Evolutionary conservation across 1,284 basidiomycete species (phyloP), one percentile per base, ranked within the genome.

Genomic region (Ganoderma sinense): DNA sequence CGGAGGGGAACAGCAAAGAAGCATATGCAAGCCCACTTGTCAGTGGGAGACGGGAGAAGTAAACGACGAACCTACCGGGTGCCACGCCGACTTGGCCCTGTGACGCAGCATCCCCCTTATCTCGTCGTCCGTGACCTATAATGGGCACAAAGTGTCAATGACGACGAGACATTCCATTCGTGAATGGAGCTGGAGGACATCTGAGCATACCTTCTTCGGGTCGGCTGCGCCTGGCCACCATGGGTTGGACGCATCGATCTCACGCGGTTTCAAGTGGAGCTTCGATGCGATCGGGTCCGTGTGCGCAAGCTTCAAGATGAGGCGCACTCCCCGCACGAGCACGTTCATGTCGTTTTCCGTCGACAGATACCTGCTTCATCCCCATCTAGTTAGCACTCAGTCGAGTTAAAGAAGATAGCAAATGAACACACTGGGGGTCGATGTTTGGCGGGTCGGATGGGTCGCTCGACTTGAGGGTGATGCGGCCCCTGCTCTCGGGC

Each of bases 361-460:
- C 1, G 71, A 64, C 31, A 79, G 71, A 64, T 77, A 78, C 66
- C 76, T 78, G 29, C 29, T 10, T 5, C 16, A 56, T 14, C 29
- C 13, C 29, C 29, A 31, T 14, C 29, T 13, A 23, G 16, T 61
- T 20, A 39, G 29, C 18, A 2, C 29, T 62, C 8, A 2, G 31
- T 53, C 39, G 26, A 23, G 23, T 13, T 36, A 14, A 18, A 36
- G 45, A 20, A 14, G 5, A 20, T 20, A 8, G 16, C 8, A 39
- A 39, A 33, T 16, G 23, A 2, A 78, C 81, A 40, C 74, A 80
- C 78, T 82, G 80, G 31, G 83, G 82, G 70, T 86, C 80, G 69
- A 87, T 84, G 11, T 80, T 51, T 0, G 85, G 84, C 5, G 80
- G 72, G 53, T 84, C 84, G 62, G 76, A 82, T 0, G 80, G 77